A percentile compares a stretch with the other conserved stretches of the same genome.
These are phyloP conservation scores for Penicillium sp. DNA, from an alignment of 2,329 filamentous ascomycete genomes.

Conservation along the genomic window DNA sequence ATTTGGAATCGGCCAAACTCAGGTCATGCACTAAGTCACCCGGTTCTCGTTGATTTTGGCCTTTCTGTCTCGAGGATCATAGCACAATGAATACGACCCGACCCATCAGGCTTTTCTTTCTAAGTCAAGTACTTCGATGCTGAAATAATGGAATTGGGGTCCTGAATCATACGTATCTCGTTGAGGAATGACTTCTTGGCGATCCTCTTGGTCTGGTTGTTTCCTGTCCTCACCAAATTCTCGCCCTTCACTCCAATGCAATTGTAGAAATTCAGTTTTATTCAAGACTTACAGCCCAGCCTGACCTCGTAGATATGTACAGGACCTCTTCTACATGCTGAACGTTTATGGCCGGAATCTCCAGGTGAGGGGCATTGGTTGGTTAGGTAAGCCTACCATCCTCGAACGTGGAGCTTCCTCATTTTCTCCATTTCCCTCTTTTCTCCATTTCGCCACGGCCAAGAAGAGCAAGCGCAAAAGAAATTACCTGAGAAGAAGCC, in stretches of 20 bases:
- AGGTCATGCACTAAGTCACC: background rate
- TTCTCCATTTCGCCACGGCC: background rate
- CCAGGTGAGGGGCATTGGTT: background rate
- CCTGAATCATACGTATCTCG: background rate
- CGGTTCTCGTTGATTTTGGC: conserved; percentile 1
- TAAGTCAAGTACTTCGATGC: background rate
- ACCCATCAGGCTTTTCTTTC: background rate
- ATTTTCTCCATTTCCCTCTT: background rate
- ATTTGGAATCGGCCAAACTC: background rate
- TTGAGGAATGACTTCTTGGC: background rate
- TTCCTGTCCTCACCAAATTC: background rate
- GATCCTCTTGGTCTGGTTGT: background rate
- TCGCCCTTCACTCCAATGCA: background rate
- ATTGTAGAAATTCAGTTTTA: background rate
- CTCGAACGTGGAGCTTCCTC: background rate
- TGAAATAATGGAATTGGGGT: background rate
- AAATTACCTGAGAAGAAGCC: background rate
- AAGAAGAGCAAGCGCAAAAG: background rate
- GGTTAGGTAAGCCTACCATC: conserved; percentile 9
- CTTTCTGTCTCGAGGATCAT: background rate
- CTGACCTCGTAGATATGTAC: background rate
- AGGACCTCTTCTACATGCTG: background rate
- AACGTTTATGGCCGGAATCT: background rate
- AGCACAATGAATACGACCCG: background rate
- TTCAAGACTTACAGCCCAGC: background rate